A percentile compares a stretch with the other conserved stretches of the same genome.
Conservation (phyloP, 768 basidiomycete genomes). For the Boletellus ananiceps region DNA sequence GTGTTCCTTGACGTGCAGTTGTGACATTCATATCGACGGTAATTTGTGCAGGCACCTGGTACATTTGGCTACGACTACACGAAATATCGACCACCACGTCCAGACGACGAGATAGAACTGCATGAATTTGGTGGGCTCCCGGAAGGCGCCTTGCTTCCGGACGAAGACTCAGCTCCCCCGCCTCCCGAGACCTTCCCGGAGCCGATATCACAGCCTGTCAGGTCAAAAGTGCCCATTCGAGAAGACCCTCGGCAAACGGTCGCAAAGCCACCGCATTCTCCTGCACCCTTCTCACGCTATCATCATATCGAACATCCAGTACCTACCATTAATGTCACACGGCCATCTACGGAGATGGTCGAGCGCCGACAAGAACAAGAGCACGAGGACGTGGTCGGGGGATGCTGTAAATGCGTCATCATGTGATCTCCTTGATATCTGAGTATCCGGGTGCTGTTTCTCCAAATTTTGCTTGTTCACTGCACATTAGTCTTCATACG, state of each 20-base stretch:
- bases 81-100: constrained; percentile 56
- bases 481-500: constrained; percentile 13
- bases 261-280: constrained; percentile 42
- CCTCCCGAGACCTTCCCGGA: constrained; percentile 1
- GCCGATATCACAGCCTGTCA: constrained; percentile 23
- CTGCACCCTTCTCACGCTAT: constrained; percentile 65
- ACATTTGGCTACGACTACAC: constrained; percentile 76
- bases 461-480: constrained; percentile 21
- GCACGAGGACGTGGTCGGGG: constrained; percentile 46
- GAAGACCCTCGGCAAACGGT: constrained; percentile 12
- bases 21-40: neutral
- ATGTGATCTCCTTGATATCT: constrained; percentile 53
- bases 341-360: constrained; percentile 25
- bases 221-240: constrained; percentile 28
- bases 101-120: constrained; percentile 51
- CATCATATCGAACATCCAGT: constrained; percentile 20
- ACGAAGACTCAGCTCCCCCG: constrained; percentile 1
- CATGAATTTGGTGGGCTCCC: constrained; percentile 57
- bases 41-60: constrained; percentile 58
- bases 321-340: constrained; percentile 31
- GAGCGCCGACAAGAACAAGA: constrained; percentile 28
- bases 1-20: constrained; percentile 20
- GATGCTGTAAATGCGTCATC: constrained; percentile 78
- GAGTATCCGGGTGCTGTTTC: constrained; percentile 23
- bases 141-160: constrained; percentile 17